A percentile compares a stretch with the other conserved stretches of the same genome.
phyloP scores from a whole-genome alignment of 2,329 filamentous ascomycete genomes.

The Claviceps citrina region DNA sequence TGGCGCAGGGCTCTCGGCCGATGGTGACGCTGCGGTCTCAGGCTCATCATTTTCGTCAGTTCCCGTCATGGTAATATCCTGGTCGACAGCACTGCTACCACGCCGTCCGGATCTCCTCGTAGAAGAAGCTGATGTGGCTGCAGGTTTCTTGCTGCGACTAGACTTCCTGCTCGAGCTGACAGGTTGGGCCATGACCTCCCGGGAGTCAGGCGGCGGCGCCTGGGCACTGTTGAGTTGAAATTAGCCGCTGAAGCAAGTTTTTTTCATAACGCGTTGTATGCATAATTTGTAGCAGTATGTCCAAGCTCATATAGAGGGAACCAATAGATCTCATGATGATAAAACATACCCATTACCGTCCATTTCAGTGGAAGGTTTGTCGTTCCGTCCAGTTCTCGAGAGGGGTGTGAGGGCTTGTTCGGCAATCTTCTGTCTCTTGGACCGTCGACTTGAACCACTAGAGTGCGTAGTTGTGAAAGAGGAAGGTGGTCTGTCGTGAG shows the following conservation, averaged over 20 bases:
- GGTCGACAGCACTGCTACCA: conserved; percentile 33
- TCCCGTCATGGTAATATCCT: conserved; percentile 58
- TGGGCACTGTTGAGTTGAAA: conserved; percentile 10
- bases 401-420: conserved; percentile 26
- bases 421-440: conserved; percentile 56
- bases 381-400: conserved; percentile 40
- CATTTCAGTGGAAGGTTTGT: conserved; percentile 50
- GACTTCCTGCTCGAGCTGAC: conserved; percentile 58
- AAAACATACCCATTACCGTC: conserved; percentile 50
- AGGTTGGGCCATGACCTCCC: conserved; percentile 40
- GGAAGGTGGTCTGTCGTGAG: conserved; percentile 29
- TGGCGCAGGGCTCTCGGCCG: conserved; percentile 19
- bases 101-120: conserved; percentile 39
- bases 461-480: conserved; percentile 18
- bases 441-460: conserved; percentile 36
- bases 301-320: neutral
- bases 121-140: conserved; percentile 28
- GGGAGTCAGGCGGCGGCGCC: conserved; percentile 45
- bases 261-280: neutral
- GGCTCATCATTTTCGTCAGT: conserved; percentile 39
- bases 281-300: neutral
- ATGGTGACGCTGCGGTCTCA: conserved; percentile 27
- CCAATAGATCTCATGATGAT: no score
- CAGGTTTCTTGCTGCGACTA: conserved; percentile 51
- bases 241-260: neutral